A percentile compares a stretch with the other conserved stretches of the same genome.
Conservation (phyloP, 495 filamentous ascomycete species). For the Penicillium simplicissimum region DNA sequence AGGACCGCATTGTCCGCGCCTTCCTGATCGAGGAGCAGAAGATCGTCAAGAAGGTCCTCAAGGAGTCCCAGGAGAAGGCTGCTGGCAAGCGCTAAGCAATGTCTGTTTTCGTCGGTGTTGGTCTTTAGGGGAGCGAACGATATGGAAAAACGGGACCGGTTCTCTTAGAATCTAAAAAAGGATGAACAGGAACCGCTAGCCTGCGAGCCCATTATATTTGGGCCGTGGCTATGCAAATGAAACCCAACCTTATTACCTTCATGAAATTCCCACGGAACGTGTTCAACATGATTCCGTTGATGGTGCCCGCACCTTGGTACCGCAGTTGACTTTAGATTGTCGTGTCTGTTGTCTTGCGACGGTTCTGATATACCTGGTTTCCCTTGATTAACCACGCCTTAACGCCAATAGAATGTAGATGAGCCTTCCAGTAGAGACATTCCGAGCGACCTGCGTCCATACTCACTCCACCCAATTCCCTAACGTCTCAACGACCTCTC, state of each 20-base stretch:
- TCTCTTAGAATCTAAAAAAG: constrained; percentile 34
- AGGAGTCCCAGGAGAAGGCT: constrained; percentile 84
- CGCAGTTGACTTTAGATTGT: not conserved
- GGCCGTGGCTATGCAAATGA: constrained; percentile 35
- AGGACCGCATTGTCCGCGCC: constrained; percentile 93
- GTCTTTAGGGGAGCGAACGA: constrained; percentile 46
- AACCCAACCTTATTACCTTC: constrained; percentile 38
- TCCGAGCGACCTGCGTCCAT: not conserved
- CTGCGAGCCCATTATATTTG: constrained; percentile 22
- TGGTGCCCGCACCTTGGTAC: not conserved
- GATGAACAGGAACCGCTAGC: constrained; percentile 41
- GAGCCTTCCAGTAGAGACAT: not conserved
- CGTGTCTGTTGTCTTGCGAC: not conserved
- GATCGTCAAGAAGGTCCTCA: constrained; percentile 99
- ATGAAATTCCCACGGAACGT: constrained; percentile 30
- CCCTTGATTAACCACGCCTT: not conserved
- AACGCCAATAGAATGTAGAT: not conserved
- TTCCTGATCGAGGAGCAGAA: constrained; percentile 99
- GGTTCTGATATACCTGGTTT: not conserved
- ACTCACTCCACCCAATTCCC: not conserved
- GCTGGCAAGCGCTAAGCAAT: constrained; percentile 52
- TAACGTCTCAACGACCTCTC: not conserved
- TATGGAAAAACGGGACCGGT: constrained; percentile 43
- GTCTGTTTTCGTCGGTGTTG: constrained; percentile 43
- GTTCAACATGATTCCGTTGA: constrained; percentile 7